Evolutionary conservation across 495 filamentous ascomycete species (phyloP).

Genomic region (Cercophora newfieldiana): DNA sequence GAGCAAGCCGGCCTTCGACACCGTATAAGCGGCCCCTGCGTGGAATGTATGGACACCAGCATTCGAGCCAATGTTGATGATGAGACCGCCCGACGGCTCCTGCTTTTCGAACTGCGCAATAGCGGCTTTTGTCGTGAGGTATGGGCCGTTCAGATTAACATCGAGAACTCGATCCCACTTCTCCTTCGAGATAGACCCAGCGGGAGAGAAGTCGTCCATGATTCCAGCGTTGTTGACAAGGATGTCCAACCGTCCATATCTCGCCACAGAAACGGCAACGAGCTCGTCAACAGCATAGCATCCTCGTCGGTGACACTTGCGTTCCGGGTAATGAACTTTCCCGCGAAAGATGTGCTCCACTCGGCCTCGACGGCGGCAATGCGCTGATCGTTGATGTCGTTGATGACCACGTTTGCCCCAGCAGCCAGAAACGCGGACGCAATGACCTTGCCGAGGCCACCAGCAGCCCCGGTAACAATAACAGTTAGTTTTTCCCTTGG

Average conservation of each 20-base stretch:
- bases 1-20: slow-evolving; percentile 54
- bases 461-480: slow-evolving; percentile 46
- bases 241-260: slow-evolving; percentile 48
- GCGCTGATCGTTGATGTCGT: slow-evolving; percentile 48
- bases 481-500: slow-evolving; percentile 41
- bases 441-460: slow-evolving; percentile 45
- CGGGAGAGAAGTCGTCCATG: slow-evolving; percentile 56
- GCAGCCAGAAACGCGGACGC: slow-evolving; percentile 39
- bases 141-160: slow-evolving; percentile 61
- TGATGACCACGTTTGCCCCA: slow-evolving; percentile 46
- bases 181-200: slow-evolving; percentile 49
- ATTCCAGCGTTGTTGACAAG: slow-evolving; percentile 55
- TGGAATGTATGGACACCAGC: slow-evolving; percentile 34
- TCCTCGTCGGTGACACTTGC: slow-evolving; percentile 42
- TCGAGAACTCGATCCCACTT: slow-evolving; percentile 60
- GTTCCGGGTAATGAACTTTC: slow-evolving; percentile 31
- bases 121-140: slow-evolving; percentile 53
- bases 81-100: slow-evolving; percentile 34
- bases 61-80: slow-evolving; percentile 53
- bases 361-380: slow-evolving; percentile 34
- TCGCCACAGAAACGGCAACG: slow-evolving; percentile 33
- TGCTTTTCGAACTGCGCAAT: slow-evolving; percentile 48
- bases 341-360: slow-evolving; percentile 26
- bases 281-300: slow-evolving; percentile 35
- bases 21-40: slow-evolving; percentile 56